Evolutionary conservation across 73 alveolate species (phyloP).

Genomic region (Paramecium sonneborni): DNA sequence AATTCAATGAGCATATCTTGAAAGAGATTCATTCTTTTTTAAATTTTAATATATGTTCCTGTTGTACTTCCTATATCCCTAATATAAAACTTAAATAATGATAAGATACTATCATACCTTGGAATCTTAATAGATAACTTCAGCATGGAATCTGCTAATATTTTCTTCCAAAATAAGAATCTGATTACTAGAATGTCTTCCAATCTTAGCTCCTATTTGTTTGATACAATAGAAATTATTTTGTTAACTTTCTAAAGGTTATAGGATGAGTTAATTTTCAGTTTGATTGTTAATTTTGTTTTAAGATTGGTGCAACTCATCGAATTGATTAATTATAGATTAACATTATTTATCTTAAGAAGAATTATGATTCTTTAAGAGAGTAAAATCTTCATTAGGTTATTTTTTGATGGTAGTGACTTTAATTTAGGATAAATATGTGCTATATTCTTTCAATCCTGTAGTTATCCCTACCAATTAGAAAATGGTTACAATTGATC

Average conservation of each 20-base stretch:
- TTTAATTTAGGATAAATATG: background rate
- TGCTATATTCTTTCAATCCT: conserved; percentile 23
- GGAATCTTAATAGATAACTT: background rate
- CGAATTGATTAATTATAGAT: background rate
- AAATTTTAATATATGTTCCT: conserved; percentile 81
- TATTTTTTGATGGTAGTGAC: background rate
- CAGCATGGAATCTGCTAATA: conserved; percentile 78
- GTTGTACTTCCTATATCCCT: conserved; percentile 87
- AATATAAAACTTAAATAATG: conserved; percentile 38
- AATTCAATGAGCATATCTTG: conserved; percentile 80
- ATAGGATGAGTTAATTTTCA: conserved; percentile 58
- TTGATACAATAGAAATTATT: conserved; percentile 81
- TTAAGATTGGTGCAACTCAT: background rate
- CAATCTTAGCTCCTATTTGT: conserved; percentile 81
- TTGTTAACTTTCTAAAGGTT: conserved; percentile 80
- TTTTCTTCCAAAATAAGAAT: conserved; percentile 82
- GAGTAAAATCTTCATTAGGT: background rate
- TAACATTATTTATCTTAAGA: background rate
- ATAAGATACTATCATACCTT: background rate
- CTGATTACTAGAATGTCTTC: conserved; percentile 84
- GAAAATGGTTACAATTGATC: background rate
- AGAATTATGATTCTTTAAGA: background rate
- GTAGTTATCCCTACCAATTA: background rate
- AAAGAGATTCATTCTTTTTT: conserved; percentile 68
- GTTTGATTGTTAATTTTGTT: background rate